Evolutionary conservation across 2,329 filamentous ascomycete genomes (phyloP), one percentile per base, ranked within the genome.

Genomic region (Neonectria faginata): DNA sequence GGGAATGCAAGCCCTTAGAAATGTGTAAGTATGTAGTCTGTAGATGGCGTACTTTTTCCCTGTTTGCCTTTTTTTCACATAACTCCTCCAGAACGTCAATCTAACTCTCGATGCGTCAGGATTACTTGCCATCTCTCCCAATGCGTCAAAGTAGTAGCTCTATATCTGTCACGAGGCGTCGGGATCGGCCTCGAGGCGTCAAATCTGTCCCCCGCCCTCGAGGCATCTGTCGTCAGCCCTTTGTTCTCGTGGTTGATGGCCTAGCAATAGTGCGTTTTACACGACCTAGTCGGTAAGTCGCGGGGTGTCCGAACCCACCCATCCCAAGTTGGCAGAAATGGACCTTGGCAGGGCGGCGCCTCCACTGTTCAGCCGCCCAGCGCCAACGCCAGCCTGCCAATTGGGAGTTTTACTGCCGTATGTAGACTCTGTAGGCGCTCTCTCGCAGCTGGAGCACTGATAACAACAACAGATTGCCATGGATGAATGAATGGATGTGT

Each of bases 291-390:
- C 53, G 22, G 39, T 45, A 31, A 31, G 53, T 56, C 53, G 53
- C 53, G 53, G 53, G 16, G n/a, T 45, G 53, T 27, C 53, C 53
- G 53, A 56, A n/a, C 11, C 25, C 16, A n/a, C 25, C 16, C 16
- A 12, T 9, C 27, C 29, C 29, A 20, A 20, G n/a, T 42, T 42
- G 39, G 39, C n/a, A 18, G n/a, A 42, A 42, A 42, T 9, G 39
- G n/a, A 42, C 16, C 39, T 20, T 42, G 39, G 39, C 39, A 42
- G 39, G 39, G n/a, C n/a, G n/a, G n/a, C n/a, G 9, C 39, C 39
- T 42, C 39, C 39, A 42, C 39, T 18, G 16, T 11, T 42, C 39
- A 42, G 39, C 39, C 36, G 36, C 36, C 36, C 36, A 39, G 36
- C 36, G 36, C 14, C 36, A 39, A 39, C 16, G n/a, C 39, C n/a